phyloP scores from a whole-genome alignment of 495 filamentous ascomycete genomes.

The Chaetomium cochliodes region DNA sequence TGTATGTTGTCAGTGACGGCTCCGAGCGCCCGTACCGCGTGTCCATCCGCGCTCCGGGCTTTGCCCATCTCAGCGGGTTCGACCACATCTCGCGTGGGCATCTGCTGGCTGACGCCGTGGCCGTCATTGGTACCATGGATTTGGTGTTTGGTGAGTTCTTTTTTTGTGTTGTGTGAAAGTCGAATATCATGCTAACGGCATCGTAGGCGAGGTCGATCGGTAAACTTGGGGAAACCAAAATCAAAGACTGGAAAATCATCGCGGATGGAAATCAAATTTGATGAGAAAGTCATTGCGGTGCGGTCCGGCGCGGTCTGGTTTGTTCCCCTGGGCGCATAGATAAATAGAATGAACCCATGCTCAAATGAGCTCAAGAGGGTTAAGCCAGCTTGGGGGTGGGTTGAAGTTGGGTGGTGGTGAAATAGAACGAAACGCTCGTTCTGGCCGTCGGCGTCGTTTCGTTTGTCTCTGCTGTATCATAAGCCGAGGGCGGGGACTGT shows the following conservation, averaged over 20 bases:
- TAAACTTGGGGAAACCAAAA: conserved; percentile 28
- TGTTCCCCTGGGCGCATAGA: conserved; percentile 5
- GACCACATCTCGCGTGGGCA: conserved; percentile 91
- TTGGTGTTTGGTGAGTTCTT: conserved; percentile 58
- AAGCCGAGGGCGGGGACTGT: conserved; percentile 10
- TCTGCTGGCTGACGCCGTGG: conserved; percentile 93
- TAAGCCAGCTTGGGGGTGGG: background rate
- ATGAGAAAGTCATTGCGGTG: conserved; percentile 6
- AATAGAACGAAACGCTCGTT: conserved; percentile 24
- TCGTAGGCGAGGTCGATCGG: conserved; percentile 52
- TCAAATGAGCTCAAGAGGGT: too few relatives aligned
- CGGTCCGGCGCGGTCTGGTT: background rate
- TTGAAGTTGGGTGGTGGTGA: conserved; percentile 2
- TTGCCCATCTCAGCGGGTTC: conserved; percentile 91
- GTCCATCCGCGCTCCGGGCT: conserved; percentile 95
- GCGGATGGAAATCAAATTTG: conserved; percentile 9
- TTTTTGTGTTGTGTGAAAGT: background rate
- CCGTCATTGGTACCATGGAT: conserved; percentile 95
- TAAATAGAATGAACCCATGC: background rate
- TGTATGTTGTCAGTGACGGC: conserved; percentile 95
- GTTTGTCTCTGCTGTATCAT: conserved; percentile 28
- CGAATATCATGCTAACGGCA: background rate
- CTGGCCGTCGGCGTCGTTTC: conserved; percentile 19
- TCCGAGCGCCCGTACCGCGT: conserved; percentile 95
- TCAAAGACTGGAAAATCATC: conserved; percentile 9